Conservation (phyloP, 2,329 filamentous ascomycete species). For the Trichophyton simii region DNA sequence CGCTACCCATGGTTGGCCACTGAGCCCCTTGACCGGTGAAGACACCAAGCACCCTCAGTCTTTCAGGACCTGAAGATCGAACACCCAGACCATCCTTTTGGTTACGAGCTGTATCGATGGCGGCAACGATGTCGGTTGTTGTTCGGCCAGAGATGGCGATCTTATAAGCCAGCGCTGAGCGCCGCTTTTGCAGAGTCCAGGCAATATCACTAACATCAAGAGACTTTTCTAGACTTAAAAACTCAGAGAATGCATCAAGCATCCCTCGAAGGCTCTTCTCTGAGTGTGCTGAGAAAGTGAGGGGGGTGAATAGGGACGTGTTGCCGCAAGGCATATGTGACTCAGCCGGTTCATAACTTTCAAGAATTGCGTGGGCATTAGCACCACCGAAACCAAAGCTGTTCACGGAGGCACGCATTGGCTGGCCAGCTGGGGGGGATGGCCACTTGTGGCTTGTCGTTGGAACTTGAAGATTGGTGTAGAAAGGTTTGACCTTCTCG, state of each 20-base stretch:
- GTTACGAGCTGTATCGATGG: not conserved
- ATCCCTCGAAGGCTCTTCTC: not conserved
- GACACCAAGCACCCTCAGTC: constrained; percentile 1
- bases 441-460: constrained; percentile 13
- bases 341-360: constrained; percentile 5
- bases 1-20: constrained; percentile 14
- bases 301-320: not conserved
- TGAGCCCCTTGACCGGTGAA: constrained; percentile 17
- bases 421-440: constrained; percentile 18
- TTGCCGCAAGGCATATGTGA: not conserved
- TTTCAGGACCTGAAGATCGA: not conserved
- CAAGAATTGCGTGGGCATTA: constrained; percentile 20
- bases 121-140: not conserved
- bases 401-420: constrained; percentile 22
- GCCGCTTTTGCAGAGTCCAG: constrained; percentile 4
- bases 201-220: constrained; percentile 5
- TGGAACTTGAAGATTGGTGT: constrained; percentile 19
- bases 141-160: not conserved
- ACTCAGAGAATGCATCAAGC: not conserved
- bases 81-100: not conserved
- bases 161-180: not conserved
- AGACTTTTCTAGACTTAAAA: not conserved
- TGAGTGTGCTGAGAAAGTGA: not conserved
- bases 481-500: constrained; percentile 10
- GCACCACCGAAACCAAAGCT: constrained; percentile 23